Percentiles rank a stretch among this genome's conserved stretches.
Evolutionary conservation across 371 early-diverging fungal species (phyloP).

Genomic region (Batkoa obscura): DNA sequence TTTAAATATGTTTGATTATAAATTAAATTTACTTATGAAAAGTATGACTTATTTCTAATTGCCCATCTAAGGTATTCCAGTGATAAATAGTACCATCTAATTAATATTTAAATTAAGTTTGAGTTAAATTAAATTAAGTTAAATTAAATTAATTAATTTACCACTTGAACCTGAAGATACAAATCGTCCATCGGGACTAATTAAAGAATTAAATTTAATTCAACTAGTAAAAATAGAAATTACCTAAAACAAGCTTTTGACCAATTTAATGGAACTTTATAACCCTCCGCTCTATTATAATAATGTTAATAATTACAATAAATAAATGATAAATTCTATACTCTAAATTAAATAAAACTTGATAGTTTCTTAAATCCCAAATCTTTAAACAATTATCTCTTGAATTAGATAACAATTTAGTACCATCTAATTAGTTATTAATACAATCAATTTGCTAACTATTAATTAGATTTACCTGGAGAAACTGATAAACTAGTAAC

Average conservation of each 20-base stretch:
- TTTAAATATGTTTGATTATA: too few species aligned
- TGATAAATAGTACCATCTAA: background rate
- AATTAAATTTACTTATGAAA: background rate
- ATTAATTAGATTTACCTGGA: constrained; percentile 22
- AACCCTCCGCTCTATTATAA: constrained; percentile 41
- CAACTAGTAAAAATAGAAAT: constrained; percentile 1
- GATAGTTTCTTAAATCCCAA: constrained; percentile 61
- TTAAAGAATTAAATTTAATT: background rate
- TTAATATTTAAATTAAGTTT: too few species aligned
- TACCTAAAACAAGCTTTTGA: constrained; percentile 65
- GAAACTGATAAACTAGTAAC: constrained; percentile 65
- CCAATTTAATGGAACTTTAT: constrained; percentile 71
- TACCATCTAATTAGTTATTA: constrained; percentile 24
- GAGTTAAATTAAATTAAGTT: background rate
- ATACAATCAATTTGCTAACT: background rate
- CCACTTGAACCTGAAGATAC: constrained; percentile 60
- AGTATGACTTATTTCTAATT: background rate
- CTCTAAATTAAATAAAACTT: constrained; percentile 41
- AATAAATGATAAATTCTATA: constrained; percentile 11
- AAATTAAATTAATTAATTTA: constrained; percentile 9
- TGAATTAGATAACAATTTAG: constrained; percentile 68
- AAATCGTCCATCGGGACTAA: constrained; percentile 69
- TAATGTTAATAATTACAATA: background rate
- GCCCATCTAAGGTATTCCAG: background rate
- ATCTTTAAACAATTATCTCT: constrained; percentile 79